Evolutionary conservation across 371 early-diverging fungal genomes (phyloP).

Genomic region (Apophysomyces ossiformis): DNA sequence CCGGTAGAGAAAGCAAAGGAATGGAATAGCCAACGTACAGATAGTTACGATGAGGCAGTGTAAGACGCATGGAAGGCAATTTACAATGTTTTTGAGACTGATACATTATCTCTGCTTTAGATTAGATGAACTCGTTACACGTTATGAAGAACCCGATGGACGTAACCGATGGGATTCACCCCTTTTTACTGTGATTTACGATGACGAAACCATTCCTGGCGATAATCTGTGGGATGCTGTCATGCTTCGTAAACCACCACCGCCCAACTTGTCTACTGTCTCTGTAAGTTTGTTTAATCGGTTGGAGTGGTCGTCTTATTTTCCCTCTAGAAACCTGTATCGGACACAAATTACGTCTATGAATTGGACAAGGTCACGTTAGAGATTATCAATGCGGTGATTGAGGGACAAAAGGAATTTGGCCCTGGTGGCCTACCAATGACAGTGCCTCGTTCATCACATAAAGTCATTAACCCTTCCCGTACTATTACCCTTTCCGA

Average conservation of each 20-base stretch:
- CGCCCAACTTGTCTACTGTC: constrained; percentile 86
- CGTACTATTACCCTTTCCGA: constrained; percentile 80
- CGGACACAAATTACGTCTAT: constrained; percentile 88
- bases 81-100: too few species aligned
- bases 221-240: constrained; percentile 82
- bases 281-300: constrained; percentile 45
- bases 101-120: constrained; percentile 25
- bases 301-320: neutral
- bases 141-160: constrained; percentile 96
- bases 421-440: constrained; percentile 65
- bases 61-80: constrained; percentile 18
- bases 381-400: constrained; percentile 78
- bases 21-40: constrained; percentile 63
- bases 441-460: constrained; percentile 62
- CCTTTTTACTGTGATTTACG: constrained; percentile 82
- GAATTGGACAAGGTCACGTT: constrained; percentile 86
- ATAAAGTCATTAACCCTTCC: constrained; percentile 70
- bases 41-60: constrained; percentile 59
- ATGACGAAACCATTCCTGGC: constrained; percentile 64
- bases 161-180: constrained; percentile 96
- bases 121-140: constrained; percentile 83
- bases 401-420: constrained; percentile 79
- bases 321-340: constrained; percentile 72
- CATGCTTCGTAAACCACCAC: constrained; percentile 73
- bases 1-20: constrained; percentile 63